Evolutionary conservation across 2,329 filamentous ascomycete species (phyloP).

Genomic region (Hymenoscyphus linearis): DNA sequence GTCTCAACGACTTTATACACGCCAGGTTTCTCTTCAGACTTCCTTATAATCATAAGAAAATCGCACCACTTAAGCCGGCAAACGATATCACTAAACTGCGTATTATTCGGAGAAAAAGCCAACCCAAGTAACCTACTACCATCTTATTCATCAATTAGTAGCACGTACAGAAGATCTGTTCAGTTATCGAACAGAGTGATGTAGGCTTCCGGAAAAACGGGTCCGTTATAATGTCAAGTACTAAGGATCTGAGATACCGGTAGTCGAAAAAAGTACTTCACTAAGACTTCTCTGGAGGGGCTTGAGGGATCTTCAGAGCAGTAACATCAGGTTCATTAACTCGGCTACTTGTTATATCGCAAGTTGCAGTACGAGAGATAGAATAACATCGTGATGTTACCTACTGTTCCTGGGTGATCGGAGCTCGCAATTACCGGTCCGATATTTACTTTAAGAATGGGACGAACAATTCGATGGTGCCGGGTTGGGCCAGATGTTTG

Average conservation of each 20-base stretch:
- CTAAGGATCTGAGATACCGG: neutral
- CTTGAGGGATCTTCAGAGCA: neutral
- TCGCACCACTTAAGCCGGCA: neutral
- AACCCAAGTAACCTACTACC: neutral
- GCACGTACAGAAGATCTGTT: no score
- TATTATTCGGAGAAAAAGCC: neutral
- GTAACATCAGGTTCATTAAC: neutral
- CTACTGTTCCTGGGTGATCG: neutral
- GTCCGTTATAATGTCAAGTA: neutral
- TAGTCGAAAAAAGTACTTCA: neutral
- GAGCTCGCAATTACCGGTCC: neutral
- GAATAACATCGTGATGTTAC: neutral
- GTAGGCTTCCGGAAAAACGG: no score
- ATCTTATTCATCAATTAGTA: neutral
- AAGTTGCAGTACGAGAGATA: neutral
- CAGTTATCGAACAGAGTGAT: no score
- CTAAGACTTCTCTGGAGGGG: neutral
- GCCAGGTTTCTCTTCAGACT: neutral
- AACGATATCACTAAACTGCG: neutral
- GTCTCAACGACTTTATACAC: neutral
- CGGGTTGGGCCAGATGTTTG: neutral
- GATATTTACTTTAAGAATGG: neutral
- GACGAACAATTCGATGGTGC: neutral
- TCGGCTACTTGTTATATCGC: neutral
- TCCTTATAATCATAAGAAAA: neutral